These are phyloP conservation scores for Coelastrella sp. DNA, from an alignment of 139 green algal genomes.

Conservation along the genomic window DNA sequence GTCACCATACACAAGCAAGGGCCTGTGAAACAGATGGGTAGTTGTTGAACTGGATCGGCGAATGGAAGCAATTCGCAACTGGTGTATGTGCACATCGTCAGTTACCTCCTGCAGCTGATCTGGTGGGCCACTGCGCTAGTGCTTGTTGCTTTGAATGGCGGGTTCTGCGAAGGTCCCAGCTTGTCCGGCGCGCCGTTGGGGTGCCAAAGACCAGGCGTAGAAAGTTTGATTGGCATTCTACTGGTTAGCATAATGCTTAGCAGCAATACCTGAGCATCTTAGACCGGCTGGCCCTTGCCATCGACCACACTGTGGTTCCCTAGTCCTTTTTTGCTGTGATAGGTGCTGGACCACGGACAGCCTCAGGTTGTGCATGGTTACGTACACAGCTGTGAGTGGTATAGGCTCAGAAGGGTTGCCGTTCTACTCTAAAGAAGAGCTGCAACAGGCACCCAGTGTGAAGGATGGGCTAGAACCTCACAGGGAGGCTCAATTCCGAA, in stretches of 20 bases:
- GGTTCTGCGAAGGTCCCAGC: neutral
- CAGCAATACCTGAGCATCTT: too few species aligned
- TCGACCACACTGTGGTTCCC: neutral
- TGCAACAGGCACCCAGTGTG: slow-evolving; percentile 37
- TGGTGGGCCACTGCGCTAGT: too few species aligned
- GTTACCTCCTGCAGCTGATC: too few species aligned
- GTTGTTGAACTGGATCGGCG: too few species aligned
- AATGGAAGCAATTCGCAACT: too few species aligned
- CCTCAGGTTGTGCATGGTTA: neutral
- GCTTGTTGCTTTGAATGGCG: neutral
- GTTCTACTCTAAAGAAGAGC: slow-evolving; percentile 30
- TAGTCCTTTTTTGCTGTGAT: neutral
- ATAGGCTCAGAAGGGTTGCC: slow-evolving; percentile 24
- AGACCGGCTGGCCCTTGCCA: too few species aligned
- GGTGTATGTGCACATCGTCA: too few species aligned
- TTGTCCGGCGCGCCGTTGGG: neutral
- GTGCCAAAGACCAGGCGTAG: neutral
- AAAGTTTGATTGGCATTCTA: too few species aligned
- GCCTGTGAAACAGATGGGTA: too few species aligned
- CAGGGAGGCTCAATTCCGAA: slow-evolving; percentile 50
- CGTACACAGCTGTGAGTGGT: neutral
- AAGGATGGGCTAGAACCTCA: slow-evolving; percentile 53
- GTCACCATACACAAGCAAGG: too few species aligned
- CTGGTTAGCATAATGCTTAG: too few species aligned
- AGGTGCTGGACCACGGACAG: neutral